Conservation (phyloP, 495 filamentous ascomycete species). For the Podospora tetraspora region DNA sequence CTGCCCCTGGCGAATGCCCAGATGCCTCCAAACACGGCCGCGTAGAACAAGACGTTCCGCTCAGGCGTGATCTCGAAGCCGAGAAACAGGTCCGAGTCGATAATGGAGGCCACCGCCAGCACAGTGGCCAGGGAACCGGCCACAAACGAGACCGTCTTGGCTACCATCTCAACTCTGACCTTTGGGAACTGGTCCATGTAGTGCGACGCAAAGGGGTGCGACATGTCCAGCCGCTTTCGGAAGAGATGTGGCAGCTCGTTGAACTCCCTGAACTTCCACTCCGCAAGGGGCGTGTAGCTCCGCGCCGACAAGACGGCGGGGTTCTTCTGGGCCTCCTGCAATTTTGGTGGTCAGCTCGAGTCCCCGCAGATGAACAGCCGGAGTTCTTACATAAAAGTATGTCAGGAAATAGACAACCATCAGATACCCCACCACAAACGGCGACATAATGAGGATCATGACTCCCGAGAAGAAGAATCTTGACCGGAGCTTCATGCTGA, state of each 20-base stretch:
- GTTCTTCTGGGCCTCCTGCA: constrained; percentile 83
- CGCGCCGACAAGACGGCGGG: constrained; percentile 72
- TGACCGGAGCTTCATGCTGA: constrained; percentile 67
- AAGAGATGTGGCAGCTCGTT: constrained; percentile 94
- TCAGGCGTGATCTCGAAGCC: constrained; percentile 84
- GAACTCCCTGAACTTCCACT: constrained; percentile 98
- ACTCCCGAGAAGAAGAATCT: constrained; percentile 77
- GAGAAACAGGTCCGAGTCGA: constrained; percentile 86
- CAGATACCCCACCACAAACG: constrained; percentile 77
- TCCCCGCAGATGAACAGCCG: background rate
- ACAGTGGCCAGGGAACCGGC: constrained; percentile 80
- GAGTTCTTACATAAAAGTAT: constrained; percentile 69
- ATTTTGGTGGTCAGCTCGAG: constrained; percentile 15
- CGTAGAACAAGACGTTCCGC: constrained; percentile 77
- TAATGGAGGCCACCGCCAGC: constrained; percentile 68
- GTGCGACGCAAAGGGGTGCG: constrained; percentile 82
- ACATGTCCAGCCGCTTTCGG: constrained; percentile 84
- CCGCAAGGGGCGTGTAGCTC: constrained; percentile 85
- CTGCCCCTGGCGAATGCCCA: constrained; percentile 75
- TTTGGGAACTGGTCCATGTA: constrained; percentile 98
- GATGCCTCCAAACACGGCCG: constrained; percentile 62
- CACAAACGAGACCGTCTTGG: constrained; percentile 79
- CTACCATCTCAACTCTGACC: constrained; percentile 78
- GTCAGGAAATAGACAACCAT: constrained; percentile 83
- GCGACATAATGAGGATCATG: constrained; percentile 80